phyloP scores from a whole-genome alignment of 2,329 filamentous ascomycete species.

The Fusarium concolor region DNA sequence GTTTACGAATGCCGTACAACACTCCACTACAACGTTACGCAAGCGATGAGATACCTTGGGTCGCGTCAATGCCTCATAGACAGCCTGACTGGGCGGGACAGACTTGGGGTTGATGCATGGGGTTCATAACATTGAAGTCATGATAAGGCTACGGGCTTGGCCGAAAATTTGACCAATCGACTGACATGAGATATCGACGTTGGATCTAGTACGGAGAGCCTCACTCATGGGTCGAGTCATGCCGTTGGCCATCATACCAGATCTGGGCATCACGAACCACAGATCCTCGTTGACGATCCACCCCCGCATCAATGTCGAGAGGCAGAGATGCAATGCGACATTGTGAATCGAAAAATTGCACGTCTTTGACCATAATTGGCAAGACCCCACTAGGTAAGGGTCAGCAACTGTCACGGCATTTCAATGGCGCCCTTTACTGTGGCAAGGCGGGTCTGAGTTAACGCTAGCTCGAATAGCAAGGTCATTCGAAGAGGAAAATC shows the following conservation, averaged over 20 bases:
- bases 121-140: conserved; percentile 18
- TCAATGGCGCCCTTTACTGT: conserved; percentile 17
- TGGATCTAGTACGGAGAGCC: conserved; percentile 13
- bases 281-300: conserved; percentile 34
- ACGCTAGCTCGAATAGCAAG: conserved; percentile 35
- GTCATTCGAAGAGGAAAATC: conserved; percentile 33
- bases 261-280: conserved; percentile 19
- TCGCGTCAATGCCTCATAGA: conserved; percentile 68
- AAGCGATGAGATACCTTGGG: conserved; percentile 78
- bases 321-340: conserved; percentile 18
- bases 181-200: conserved; percentile 16
- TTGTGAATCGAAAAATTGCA: conserved; percentile 16
- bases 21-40: conserved; percentile 77
- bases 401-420: conserved; percentile 20
- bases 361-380: conserved; percentile 29
- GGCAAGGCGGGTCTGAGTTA: conserved; percentile 29
- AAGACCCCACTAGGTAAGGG: conserved; percentile 35
- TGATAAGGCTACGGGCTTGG: conserved; percentile 13
- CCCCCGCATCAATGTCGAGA: conserved; percentile 37
- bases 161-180: conserved; percentile 24
- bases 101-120: conserved; percentile 49
- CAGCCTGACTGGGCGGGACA: conserved; percentile 71
- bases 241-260: conserved; percentile 2
- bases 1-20: conserved; percentile 85
- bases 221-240: conserved; percentile 12